Evolutionary conservation across 352 stramenopile species (phyloP).

Genomic region (Pythium chondricola): DNA sequence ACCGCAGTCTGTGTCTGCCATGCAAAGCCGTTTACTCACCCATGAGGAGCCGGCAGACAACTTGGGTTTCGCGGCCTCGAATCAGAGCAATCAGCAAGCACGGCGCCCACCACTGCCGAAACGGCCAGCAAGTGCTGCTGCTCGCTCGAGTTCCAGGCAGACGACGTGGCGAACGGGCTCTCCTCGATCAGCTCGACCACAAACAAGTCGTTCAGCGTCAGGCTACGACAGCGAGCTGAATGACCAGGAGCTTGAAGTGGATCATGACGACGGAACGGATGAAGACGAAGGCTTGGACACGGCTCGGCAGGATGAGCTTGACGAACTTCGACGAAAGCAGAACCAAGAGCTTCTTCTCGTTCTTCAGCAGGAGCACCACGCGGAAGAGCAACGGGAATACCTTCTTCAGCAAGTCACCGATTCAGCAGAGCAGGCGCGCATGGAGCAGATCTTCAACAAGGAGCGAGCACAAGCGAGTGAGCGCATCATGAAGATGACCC

Average conservation of each 20-base stretch:
- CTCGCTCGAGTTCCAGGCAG: conserved; percentile 11
- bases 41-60: conserved; percentile 3
- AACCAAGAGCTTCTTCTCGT: conserved; percentile 69
- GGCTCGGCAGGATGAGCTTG: conserved; percentile 28
- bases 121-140: conserved; percentile 30
- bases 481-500: conserved; percentile 73
- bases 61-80: background rate
- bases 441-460: conserved; percentile 66
- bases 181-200: conserved; percentile 6
- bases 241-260: conserved; percentile 16
- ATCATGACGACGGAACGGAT: conserved; percentile 15
- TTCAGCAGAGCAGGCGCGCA: conserved; percentile 32
- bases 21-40: conserved; percentile 31
- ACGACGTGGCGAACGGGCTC: conserved; percentile 9
- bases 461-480: conserved; percentile 70
- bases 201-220: conserved; percentile 12
- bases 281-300: conserved; percentile 8
- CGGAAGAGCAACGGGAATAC: conserved; percentile 74
- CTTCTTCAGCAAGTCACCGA: conserved; percentile 36
- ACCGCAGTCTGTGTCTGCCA: conserved; percentile 31
- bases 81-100: background rate
- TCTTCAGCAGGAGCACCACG: conserved; percentile 73
- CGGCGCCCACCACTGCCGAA: conserved; percentile 7
- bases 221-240: conserved; percentile 11
- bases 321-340: conserved; percentile 48